Evolutionary conservation across 257 asterid species (phyloP).

Genomic region (Verbena officinalis): DNA sequence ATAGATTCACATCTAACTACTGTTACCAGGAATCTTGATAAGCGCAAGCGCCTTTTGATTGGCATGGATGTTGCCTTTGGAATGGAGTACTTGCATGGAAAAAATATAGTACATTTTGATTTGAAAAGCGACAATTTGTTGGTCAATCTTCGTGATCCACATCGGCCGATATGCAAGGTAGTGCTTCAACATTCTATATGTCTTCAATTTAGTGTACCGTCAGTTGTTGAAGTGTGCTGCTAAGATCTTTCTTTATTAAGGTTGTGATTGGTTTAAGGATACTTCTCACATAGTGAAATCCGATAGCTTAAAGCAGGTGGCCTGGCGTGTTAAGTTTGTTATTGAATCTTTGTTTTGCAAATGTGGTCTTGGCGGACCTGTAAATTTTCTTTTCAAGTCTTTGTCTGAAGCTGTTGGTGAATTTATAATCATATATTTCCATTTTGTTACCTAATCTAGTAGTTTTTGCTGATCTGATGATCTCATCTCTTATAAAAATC

Average conservation of each 20-base stretch:
- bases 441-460: background rate
- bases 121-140: constrained; percentile 93
- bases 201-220: background rate
- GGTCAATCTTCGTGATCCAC: constrained; percentile 99
- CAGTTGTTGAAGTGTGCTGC: constrained; percentile 3
- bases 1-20: constrained; percentile 1
- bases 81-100: constrained; percentile 98
- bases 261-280: constrained; percentile 5
- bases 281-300: background rate
- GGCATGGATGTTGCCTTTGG: constrained; percentile 99
- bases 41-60: constrained; percentile 88
- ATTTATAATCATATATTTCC: background rate
- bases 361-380: too few species aligned
- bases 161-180: constrained; percentile 99
- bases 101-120: constrained; percentile 95
- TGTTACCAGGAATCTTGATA: constrained; percentile 73
- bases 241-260: constrained; percentile 11
- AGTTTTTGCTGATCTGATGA: background rate
- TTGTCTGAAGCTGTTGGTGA: too few species aligned
- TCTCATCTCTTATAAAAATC: background rate
- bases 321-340: too few species aligned
- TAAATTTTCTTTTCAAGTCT: too few species aligned
- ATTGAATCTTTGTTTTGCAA: too few species aligned
- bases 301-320: too few species aligned
- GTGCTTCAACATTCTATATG: constrained; percentile 5